Conservation (phyloP, 2,329 filamentous ascomycete species). For the Fusarium acutatum region DNA sequence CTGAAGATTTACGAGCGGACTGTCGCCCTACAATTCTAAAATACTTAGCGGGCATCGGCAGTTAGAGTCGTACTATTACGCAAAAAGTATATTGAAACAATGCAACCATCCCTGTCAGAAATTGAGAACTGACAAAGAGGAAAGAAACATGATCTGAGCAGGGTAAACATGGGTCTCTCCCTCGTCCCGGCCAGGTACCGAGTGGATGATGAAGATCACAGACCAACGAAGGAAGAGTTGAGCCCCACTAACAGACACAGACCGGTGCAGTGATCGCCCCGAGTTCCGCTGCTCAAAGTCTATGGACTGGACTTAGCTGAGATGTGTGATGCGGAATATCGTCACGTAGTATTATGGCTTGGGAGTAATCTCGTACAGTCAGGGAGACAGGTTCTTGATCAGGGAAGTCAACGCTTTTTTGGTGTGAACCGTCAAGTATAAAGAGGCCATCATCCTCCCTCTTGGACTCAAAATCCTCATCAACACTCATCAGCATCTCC, state of each 20-base stretch:
- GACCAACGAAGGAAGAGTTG: not conserved
- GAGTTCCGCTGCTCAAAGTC: not conserved
- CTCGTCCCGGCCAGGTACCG: not conserved
- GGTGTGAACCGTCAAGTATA: constrained; percentile 2
- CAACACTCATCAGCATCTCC: constrained; percentile 9
- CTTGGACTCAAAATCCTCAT: not conserved
- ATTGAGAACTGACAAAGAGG: not conserved
- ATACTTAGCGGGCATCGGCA: not conserved
- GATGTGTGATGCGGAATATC: not conserved
- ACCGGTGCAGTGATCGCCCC: constrained; percentile 1
- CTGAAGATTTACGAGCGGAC: not conserved
- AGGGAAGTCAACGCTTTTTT: not conserved
- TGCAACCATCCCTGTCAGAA: not conserved
- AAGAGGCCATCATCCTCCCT: not conserved
- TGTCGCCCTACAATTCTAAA: not conserved
- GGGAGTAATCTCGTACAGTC: not conserved
- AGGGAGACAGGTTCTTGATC: not conserved
- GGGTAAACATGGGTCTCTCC: not conserved
- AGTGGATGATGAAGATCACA: not conserved
- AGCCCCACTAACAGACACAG: not conserved
- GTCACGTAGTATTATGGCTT: not conserved
- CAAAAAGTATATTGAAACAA: not conserved
- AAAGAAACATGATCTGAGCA: not conserved
- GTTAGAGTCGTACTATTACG: not conserved
- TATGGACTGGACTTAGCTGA: not conserved